Conservation (phyloP, 2,329 filamentous ascomycete species). For the Calonectria multiphialidica region DNA sequence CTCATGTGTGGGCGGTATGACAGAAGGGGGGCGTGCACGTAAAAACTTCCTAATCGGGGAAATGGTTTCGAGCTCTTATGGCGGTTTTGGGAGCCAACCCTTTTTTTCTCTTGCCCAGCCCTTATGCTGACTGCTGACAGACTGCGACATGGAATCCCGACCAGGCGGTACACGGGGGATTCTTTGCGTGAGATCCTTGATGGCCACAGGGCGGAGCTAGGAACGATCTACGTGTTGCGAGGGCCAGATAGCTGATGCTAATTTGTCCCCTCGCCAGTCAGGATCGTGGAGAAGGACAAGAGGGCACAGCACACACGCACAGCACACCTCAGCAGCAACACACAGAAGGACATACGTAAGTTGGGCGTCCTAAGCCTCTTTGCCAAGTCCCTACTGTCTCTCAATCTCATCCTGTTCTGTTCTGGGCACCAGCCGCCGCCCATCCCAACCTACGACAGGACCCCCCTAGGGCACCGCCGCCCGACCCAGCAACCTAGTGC, state of each 20-base stretch:
- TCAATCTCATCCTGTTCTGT: background rate
- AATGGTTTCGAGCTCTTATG: constrained; percentile 16
- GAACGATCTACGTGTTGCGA: constrained; percentile 1
- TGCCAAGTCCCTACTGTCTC: constrained; percentile 1
- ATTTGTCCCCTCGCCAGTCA: background rate
- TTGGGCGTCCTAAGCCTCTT: background rate
- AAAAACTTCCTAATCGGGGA: constrained; percentile 15
- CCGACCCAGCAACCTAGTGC: background rate
- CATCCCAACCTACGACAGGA: background rate
- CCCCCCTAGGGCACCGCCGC: background rate
- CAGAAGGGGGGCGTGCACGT: constrained; percentile 13
- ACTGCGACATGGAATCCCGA: constrained; percentile 16
- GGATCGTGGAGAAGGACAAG: background rate
- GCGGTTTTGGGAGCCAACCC: background rate
- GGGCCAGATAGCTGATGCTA: background rate
- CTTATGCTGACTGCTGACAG: background rate
- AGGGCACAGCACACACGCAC: background rate
- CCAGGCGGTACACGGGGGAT: constrained; percentile 7
- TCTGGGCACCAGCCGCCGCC: background rate
- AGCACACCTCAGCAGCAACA: no score
- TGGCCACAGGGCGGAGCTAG: constrained; percentile 3
- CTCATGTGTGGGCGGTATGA: no score
- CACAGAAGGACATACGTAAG: background rate
- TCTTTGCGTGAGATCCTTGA: constrained; percentile 7
- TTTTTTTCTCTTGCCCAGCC: background rate